A percentile compares a stretch with the other conserved stretches of the same genome.
Conservation (phyloP, 768 basidiomycete species). For the Xerocomellus amylosporus region DNA sequence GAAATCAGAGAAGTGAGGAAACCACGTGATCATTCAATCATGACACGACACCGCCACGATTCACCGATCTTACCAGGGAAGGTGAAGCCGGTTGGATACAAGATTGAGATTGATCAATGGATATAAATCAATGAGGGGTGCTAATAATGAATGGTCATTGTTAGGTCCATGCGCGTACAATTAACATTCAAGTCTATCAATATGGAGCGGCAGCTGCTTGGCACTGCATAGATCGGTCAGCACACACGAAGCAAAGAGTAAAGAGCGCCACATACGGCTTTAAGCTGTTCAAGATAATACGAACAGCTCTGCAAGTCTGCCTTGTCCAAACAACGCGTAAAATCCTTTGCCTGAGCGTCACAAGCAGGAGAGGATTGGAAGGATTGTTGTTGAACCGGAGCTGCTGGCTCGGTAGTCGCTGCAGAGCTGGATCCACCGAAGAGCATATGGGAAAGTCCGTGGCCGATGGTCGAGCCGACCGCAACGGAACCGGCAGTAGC, state of each 20-base stretch:
- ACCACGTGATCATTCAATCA: not conserved
- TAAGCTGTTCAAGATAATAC: conserved; percentile 87
- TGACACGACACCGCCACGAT: not conserved
- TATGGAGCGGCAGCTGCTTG: conserved; percentile 71
- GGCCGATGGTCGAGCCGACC: conserved; percentile 82
- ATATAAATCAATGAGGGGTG: conserved; percentile 5
- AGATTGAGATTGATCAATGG: not conserved
- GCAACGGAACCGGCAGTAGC: conserved; percentile 90
- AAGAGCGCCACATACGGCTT: conserved; percentile 57
- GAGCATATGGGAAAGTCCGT: conserved; percentile 87
- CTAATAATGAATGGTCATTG: conserved; percentile 4
- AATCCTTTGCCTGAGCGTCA: conserved; percentile 82
- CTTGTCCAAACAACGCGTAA: conserved; percentile 82
- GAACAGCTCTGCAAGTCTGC: conserved; percentile 75
- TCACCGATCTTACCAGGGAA: not conserved
- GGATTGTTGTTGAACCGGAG: conserved; percentile 46
- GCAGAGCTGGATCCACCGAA: conserved; percentile 64
- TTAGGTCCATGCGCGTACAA: conserved; percentile 4
- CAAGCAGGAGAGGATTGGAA: conserved; percentile 52
- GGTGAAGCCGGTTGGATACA: not conserved
- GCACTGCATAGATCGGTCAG: conserved; percentile 44
- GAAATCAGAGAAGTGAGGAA: not conserved
- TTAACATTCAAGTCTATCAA: conserved; percentile 25
- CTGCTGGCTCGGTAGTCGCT: conserved; percentile 46
- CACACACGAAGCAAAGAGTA: conserved; percentile 2